Evolutionary conservation across 352 stramenopile species (phyloP).

Genomic region (Phytophthora rubi): DNA sequence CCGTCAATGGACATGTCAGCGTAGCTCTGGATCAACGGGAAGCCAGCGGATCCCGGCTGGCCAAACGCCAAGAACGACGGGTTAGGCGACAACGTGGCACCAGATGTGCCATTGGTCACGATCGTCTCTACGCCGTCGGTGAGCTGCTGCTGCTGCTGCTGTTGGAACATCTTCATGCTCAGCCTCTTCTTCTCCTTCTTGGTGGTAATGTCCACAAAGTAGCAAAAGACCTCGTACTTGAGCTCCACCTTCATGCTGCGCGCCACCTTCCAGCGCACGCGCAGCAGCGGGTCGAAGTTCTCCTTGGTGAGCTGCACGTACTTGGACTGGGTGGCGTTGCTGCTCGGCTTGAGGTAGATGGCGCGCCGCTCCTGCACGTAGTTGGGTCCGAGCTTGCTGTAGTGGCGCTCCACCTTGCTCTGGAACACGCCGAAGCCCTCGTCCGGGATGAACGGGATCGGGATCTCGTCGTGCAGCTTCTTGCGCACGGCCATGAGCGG

Average conservation of each 20-base stretch:
- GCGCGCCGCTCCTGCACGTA: slow-evolving; percentile 71
- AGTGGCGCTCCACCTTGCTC: slow-evolving; percentile 80
- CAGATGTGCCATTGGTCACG: slow-evolving; percentile 23
- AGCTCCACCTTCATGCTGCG: slow-evolving; percentile 82
- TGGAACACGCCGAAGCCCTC: slow-evolving; percentile 82
- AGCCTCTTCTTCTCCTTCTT: slow-evolving; percentile 72
- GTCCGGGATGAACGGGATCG: slow-evolving; percentile 68
- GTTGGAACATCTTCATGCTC: slow-evolving; percentile 70
- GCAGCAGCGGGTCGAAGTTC: slow-evolving; percentile 74
- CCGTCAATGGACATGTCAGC: slow-evolving; percentile 47
- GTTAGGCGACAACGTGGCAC: slow-evolving; percentile 25
- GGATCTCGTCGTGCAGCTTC: slow-evolving; percentile 81
- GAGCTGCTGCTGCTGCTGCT: slow-evolving; percentile 32
- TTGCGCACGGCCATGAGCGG: slow-evolving; percentile 79
- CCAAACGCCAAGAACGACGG: slow-evolving; percentile 39
- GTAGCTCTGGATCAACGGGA: slow-evolving; percentile 57
- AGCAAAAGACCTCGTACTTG: slow-evolving; percentile 85
- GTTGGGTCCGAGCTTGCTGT: slow-evolving; percentile 59
- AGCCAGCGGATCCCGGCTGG: slow-evolving; percentile 27
- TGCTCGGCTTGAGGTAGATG: slow-evolving; percentile 80
- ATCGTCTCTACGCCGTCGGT: slow-evolving; percentile 28
- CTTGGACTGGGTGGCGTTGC: slow-evolving; percentile 82
- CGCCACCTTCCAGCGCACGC: slow-evolving; percentile 79
- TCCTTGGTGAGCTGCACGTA: slow-evolving; percentile 76
- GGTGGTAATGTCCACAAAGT: slow-evolving; percentile 73